Evolutionary conservation across 306 rosid genomes (phyloP), one percentile per base, ranked within the genome.

Genomic region (Vigna mungo): DNA sequence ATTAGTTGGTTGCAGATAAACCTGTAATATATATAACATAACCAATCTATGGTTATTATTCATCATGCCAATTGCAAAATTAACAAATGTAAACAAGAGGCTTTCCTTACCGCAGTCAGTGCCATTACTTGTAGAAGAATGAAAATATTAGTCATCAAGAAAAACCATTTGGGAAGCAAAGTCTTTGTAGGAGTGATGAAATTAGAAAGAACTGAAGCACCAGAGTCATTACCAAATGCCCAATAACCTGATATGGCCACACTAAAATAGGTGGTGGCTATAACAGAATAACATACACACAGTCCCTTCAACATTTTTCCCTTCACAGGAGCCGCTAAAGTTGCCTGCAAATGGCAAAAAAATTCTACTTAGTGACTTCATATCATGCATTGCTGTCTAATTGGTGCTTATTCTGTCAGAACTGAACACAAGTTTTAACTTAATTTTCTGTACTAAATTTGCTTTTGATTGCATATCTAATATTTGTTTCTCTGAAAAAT

Each of bases 251-350:
- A 87, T 7, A 91, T 86, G 18, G 85, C 91, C 2, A 88, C 90
- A 34, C 85, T 87, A 47, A 84, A 89, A 51, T 61, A 93, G 15
- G 90, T 88, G 9, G 60, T 25, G 20, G 27, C 82, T 84, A 91
- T 81, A 17, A 93, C 97, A 16, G 82, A 17, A 36, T 87, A 93
- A 53, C 97, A 91, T 1, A 93, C 43, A 65, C 94, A 91, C 9
- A 91, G 78, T 58, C 96, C 98, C 85, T 91, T 93, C 25, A 88
- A 78, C 97, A 93, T 93, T 84, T 93, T 90, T 0, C 97, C 94
- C 66, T 90, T 83, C 69, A 93, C 86, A 5, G 98, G 96, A 51
- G 96, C 69, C 47, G 92, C 96, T 65, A 90, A 41, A 2, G 98
- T 93, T 85, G 97, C 98, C 97, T 91, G 85, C 76, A 85, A 46